Evolutionary conservation across 2,329 filamentous ascomycete species (phyloP), one percentile per base, ranked within the genome.

Genomic region (Fusarium mangiferae): DNA sequence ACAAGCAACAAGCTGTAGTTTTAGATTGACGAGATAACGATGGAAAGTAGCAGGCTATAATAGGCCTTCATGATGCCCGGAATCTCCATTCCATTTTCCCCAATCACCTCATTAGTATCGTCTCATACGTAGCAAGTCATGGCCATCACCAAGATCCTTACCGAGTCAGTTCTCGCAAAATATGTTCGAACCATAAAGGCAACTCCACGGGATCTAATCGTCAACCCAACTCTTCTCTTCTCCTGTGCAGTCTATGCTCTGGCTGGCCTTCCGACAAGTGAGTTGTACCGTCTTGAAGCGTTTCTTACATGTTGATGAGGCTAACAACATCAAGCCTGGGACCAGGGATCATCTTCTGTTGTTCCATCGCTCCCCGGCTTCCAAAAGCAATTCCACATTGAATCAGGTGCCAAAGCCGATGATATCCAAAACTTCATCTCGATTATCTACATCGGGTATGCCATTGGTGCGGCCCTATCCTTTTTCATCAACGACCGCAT

Each of bases 71-170:
- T 9, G 18, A 5, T 46, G 24, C 44, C 17, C 3, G 2, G 7
- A 7, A 20, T 20, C 24, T 28, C 28, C 18, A 28, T 4, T 0
- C 11, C 24, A 18, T 46, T 46, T 46, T 7, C 44, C 10, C 9
- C 44, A 14, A 28, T 6, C 17, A 14, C 5, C 18, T 13, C 17
- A 14, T 20, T 0, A 28, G 18, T 2, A 28, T 20, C 20, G 44
- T 18, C 20, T 46, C 44, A 46, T 1, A 28, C 18, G 1, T 28
- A 0, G 6, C 7, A 46, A 28, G 0, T 5, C 26, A 46, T 46
- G 44, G 17, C 12, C 18, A 9, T 28, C 24, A 46, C 26, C 11
- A 28, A 9, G 2, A 22, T 14, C 1, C 6, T 46, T 13, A 46
- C 44, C 0, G 24, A 28, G 5, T 46, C 44, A 20, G 44, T 46